phyloP scores from a whole-genome alignment of 2,329 filamentous ascomycete species.

The Claviceps arundinis region DNA sequence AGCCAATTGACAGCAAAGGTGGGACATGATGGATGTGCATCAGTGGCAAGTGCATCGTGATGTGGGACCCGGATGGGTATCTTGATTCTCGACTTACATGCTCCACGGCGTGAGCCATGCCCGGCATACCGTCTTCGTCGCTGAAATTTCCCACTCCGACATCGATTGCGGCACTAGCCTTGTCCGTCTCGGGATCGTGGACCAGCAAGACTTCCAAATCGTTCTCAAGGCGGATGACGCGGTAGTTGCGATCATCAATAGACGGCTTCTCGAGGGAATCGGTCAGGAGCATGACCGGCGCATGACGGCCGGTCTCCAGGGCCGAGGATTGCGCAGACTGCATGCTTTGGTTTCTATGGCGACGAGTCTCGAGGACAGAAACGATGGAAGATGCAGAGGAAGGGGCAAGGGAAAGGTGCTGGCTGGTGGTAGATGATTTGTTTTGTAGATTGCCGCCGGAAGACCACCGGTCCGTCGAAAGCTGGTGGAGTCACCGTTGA shows the following conservation, averaged over 20 bases:
- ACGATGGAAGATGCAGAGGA: not conserved
- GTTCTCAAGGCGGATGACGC: conserved; percentile 75
- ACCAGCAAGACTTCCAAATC: conserved; percentile 83
- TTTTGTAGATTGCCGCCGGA: not conserved
- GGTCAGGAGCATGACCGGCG: conserved; percentile 34
- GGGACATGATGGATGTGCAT: not conserved
- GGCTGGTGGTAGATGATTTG: not conserved
- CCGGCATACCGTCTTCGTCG: conserved; percentile 79
- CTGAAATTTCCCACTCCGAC: conserved; percentile 95
- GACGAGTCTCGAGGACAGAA: conserved; percentile 1
- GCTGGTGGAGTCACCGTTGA: not conserved
- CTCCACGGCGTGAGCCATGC: conserved; percentile 92
- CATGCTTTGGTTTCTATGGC: conserved; percentile 13
- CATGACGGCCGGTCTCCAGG: conserved; percentile 17
- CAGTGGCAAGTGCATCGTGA: not conserved
- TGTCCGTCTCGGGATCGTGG: conserved; percentile 89
- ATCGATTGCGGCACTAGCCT: conserved; percentile 88
- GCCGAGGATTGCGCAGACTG: conserved; percentile 20
- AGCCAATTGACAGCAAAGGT: conserved; percentile 3
- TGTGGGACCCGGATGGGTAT: conserved; percentile 5
- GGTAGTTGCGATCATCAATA: conserved; percentile 75
- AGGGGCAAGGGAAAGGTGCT: not conserved
- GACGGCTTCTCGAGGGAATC: conserved; percentile 70
- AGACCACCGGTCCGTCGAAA: not conserved
- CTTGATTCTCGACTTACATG: conserved; percentile 40